Evolutionary conservation across 148 eudicot genomes (phyloP).

Genomic region (Silene conica): DNA sequence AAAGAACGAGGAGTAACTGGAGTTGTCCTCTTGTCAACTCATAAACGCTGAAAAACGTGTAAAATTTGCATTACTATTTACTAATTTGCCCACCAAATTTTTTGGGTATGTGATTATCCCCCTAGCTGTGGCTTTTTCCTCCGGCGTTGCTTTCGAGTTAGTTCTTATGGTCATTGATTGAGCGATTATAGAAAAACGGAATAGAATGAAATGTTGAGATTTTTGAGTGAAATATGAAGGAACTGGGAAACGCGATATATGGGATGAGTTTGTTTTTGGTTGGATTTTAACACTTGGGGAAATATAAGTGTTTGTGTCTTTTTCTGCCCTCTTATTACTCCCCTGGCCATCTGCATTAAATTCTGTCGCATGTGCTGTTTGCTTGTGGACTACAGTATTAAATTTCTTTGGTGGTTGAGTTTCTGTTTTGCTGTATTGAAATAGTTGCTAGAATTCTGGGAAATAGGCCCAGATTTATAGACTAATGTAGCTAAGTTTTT

Average conservation of each 20-base stretch:
- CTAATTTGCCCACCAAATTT: background rate
- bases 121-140: background rate
- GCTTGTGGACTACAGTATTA: constrained; percentile 5
- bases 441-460: constrained; percentile 14
- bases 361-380: background rate
- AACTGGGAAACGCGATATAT: background rate
- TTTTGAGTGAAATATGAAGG: background rate
- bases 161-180: too few species aligned
- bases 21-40: too few species aligned
- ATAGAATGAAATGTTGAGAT: background rate
- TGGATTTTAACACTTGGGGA: background rate
- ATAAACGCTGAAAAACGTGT: too few species aligned
- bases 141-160: background rate
- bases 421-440: constrained; percentile 4
- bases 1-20: too few species aligned
- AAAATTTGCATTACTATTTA: too few species aligned
- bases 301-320: background rate
- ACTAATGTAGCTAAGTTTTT: background rate
- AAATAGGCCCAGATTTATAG: background rate
- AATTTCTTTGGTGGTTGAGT: constrained; percentile 10
- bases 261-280: background rate
- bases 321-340: background rate
- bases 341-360: constrained; percentile 9
- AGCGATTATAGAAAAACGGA: too few species aligned
- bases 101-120: background rate